These are phyloP conservation scores for Fusarium oxysporum DNA, from an alignment of 2,329 filamentous ascomycete species.

Conservation along the genomic window DNA sequence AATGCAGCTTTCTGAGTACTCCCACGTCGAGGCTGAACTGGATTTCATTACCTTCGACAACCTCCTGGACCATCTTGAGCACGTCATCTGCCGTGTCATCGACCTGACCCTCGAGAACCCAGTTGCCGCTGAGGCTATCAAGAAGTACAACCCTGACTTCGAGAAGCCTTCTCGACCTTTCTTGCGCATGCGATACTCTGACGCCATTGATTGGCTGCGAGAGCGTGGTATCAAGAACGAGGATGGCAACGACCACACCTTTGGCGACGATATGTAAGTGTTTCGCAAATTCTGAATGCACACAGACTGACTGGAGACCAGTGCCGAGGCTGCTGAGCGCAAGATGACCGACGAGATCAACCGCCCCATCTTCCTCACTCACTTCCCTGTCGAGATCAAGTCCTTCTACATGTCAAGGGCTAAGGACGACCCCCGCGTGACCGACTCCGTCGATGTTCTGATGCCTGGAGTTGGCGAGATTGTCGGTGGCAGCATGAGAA, in stretches of 20 bases:
- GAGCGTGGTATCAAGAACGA: constrained; percentile 94
- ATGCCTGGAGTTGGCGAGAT: constrained; percentile 98
- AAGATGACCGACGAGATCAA: constrained; percentile 98
- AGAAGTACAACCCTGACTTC: constrained; percentile 93
- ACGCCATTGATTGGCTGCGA: constrained; percentile 93
- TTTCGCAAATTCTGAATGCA: neutral
- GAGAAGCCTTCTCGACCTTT: constrained; percentile 85
- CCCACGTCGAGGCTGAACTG: constrained; percentile 94
- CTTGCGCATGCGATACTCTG: constrained; percentile 92
- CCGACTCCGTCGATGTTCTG: constrained; percentile 86
- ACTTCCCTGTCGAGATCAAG: constrained; percentile 98
- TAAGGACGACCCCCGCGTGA: constrained; percentile 80
- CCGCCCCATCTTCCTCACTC: constrained; percentile 93
- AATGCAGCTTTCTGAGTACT: constrained; percentile 82
- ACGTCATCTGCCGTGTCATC: constrained; percentile 87
- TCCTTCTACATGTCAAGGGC: constrained; percentile 99
- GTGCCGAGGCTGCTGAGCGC: constrained; percentile 93
- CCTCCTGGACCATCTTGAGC: constrained; percentile 87
- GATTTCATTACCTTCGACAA: constrained; percentile 96
- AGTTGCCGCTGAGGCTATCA: constrained; percentile 76
- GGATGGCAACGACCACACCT: constrained; percentile 87
- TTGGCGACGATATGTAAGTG: constrained; percentile 86
- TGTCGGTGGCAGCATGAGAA: constrained; percentile 96
- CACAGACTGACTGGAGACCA: neutral
- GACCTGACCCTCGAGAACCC: constrained; percentile 81